Percentiles rank a stretch among this genome's conserved stretches.
Evolutionary conservation across 2,329 filamentous ascomycete species (phyloP).

Genomic region (Kalaharituber pfeilii): DNA sequence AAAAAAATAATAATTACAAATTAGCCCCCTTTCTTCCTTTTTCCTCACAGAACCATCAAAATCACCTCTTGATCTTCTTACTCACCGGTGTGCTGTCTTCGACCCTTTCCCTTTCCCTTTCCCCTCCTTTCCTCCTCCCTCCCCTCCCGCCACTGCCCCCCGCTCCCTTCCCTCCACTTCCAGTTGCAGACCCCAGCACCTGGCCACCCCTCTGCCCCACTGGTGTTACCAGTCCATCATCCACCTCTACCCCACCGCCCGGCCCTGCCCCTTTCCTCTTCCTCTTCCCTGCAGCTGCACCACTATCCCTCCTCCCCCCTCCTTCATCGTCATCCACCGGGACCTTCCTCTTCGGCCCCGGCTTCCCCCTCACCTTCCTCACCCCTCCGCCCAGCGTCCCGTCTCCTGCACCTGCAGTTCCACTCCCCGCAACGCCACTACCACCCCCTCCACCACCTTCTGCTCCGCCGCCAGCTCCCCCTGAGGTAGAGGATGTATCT

Average conservation of each 20-base stretch:
- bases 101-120: slow-evolving; percentile 58
- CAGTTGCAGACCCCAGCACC: neutral
- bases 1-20: no score
- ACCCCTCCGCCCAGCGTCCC: slow-evolving; percentile 11
- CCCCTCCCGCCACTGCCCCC: slow-evolving; percentile 28
- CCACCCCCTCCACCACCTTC: slow-evolving; percentile 21
- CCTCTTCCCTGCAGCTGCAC: slow-evolving; percentile 7
- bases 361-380: slow-evolving; percentile 3
- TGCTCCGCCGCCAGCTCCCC: slow-evolving; percentile 22
- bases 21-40: no score
- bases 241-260: slow-evolving; percentile 2
- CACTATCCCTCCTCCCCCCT: neutral
- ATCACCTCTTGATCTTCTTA: slow-evolving; percentile 23
- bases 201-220: slow-evolving; percentile 7
- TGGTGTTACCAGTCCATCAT: neutral
- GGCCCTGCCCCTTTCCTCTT: slow-evolving; percentile 8
- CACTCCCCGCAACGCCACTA: slow-evolving; percentile 22
- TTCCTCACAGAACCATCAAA: no score
- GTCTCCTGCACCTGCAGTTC: slow-evolving; percentile 9
- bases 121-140: slow-evolving; percentile 60
- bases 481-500: slow-evolving; percentile 40
- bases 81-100: slow-evolving; percentile 12
- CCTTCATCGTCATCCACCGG: neutral
- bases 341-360: slow-evolving; percentile 1
- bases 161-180: slow-evolving; percentile 13